Conservation (phyloP, 768 basidiomycete species). For the Lentinula raphanica region DNA sequence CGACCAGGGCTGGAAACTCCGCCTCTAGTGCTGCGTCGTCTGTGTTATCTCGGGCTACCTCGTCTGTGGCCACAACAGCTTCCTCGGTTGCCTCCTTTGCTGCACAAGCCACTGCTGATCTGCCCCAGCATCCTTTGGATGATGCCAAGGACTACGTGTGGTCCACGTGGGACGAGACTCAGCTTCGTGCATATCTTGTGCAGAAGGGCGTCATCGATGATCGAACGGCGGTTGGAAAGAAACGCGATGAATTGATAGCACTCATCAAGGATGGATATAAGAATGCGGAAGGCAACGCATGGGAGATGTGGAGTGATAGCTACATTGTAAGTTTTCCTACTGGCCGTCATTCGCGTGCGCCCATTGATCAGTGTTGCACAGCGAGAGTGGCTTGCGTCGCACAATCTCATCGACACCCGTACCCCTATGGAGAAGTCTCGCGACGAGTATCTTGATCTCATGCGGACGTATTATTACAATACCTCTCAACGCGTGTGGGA, state of each 20-base stretch:
- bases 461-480: slow-evolving; percentile 78
- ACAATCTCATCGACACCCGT: slow-evolving; percentile 52
- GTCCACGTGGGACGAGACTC: slow-evolving; percentile 83
- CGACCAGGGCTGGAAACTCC: slow-evolving; percentile 42
- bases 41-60: neutral
- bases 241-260: slow-evolving; percentile 59
- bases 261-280: slow-evolving; percentile 70
- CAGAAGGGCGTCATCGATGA: slow-evolving; percentile 56
- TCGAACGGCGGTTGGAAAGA: slow-evolving; percentile 56
- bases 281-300: slow-evolving; percentile 56
- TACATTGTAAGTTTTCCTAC: slow-evolving; percentile 57
- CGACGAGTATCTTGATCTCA: slow-evolving; percentile 55
- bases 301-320: slow-evolving; percentile 83
- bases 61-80: slow-evolving; percentile 37
- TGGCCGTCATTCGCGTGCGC: neutral
- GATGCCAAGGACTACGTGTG: slow-evolving; percentile 83
- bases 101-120: slow-evolving; percentile 48
- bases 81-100: slow-evolving; percentile 29
- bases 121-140: slow-evolving; percentile 43
- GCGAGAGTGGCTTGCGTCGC: slow-evolving; percentile 81
- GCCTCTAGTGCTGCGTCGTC: slow-evolving; percentile 17
- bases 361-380: slow-evolving; percentile 19
- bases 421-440: slow-evolving; percentile 47
- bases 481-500: slow-evolving; percentile 48
- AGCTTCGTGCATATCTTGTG: slow-evolving; percentile 66